These are phyloP conservation scores for Boletus subcaerulescens DNA, from an alignment of 768 basidiomycete genomes.

Conservation along the genomic window DNA sequence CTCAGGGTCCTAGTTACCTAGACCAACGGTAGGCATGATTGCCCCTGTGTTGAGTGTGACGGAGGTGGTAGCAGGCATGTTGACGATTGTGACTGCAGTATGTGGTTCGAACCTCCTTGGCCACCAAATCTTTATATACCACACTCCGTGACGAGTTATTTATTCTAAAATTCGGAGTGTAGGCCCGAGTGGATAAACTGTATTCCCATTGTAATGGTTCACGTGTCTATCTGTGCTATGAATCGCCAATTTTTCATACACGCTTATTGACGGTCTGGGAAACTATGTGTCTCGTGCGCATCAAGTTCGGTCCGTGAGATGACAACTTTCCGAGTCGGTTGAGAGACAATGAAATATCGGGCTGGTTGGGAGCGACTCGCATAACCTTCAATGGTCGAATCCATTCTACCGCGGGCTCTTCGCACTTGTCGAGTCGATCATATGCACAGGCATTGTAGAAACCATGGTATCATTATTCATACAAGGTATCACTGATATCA, in stretches of 20 bases:
- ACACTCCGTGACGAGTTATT: background rate
- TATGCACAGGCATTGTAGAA: no score
- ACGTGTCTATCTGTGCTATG: background rate
- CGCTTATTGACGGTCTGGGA: conserved; percentile 45
- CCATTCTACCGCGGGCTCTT: no score
- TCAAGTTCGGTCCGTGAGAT: no score
- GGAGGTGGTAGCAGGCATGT: conserved; percentile 48
- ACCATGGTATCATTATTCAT: no score
- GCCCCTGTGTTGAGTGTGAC: conserved; percentile 75
- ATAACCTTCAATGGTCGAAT: no score
- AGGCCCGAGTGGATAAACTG: background rate
- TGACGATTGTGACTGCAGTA: background rate
- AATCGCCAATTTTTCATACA: background rate
- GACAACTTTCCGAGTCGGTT: no score
- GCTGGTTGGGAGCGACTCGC: no score
- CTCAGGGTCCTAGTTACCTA: conserved; percentile 40
- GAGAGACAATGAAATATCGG: no score
- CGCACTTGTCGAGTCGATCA: no score
- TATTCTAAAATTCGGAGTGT: conserved; percentile 1
- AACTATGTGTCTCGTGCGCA: conserved; percentile 13
- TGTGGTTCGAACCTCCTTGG: background rate
- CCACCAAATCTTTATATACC: conserved; percentile 3
- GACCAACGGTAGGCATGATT: conserved; percentile 71
- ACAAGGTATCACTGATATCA: conserved; percentile 17
- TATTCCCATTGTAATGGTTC: background rate